These are phyloP conservation scores for Helianthus annuus DNA, from an alignment of 129 eudicot species.

Conservation along the genomic window HanXRQr2.0-SUNRISE NC_035449.2:113838485-113838984, in stretches of 20 bases:
- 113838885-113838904: constrained; percentile 80
- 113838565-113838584: constrained; percentile 85
- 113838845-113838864: constrained; percentile 75
- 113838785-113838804: constrained; percentile 73
- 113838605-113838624: constrained; percentile 65
- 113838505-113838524: constrained; percentile 59
- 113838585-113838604: constrained; percentile 80
- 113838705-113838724: constrained; percentile 64
- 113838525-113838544: constrained; percentile 61
- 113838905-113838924: constrained; percentile 97
- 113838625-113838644: constrained; percentile 69
- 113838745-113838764: constrained; percentile 59
- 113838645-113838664: constrained; percentile 73
- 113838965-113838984: constrained; percentile 87
- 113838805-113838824: constrained; percentile 72
- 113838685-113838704: constrained; percentile 64
- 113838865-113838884: constrained; percentile 92
- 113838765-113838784: constrained; percentile 76
- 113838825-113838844: constrained; percentile 70
- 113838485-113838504: constrained; percentile 83
- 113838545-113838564: constrained; percentile 88
- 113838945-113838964: constrained; percentile 59
- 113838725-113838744: constrained; percentile 58
- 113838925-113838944: constrained; percentile 49
- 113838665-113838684: constrained; percentile 62